phyloP scores from a whole-genome alignment of 164 flowering plant species.

The Paratinospora sagittata region DNA sequence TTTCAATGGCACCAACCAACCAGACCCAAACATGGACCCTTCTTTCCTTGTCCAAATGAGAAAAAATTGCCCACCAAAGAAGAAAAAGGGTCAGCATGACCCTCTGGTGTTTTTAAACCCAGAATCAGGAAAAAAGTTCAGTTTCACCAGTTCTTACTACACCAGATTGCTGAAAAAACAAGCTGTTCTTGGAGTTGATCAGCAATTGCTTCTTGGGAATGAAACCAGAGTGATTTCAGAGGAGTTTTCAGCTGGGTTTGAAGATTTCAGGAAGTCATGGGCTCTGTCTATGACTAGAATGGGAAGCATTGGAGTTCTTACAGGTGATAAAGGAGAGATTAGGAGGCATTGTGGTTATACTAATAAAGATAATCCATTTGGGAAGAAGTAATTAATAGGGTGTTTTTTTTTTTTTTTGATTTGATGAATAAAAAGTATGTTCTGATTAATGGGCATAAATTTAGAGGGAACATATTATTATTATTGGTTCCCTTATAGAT shows the following conservation, averaged over 20 bases:
- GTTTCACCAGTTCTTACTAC: slow-evolving; percentile 46
- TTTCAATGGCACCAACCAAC: slow-evolving; percentile 37
- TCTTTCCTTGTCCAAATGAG: slow-evolving; percentile 31
- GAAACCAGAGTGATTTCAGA: slow-evolving; percentile 31
- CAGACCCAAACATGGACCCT: slow-evolving; percentile 56
- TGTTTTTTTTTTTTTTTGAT: no score
- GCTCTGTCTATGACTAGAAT: slow-evolving; percentile 57
- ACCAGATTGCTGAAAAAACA: slow-evolving; percentile 21
- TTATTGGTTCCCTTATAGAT: no score
- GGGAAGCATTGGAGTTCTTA: slow-evolving; percentile 56
- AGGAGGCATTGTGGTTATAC: slow-evolving; percentile 41
- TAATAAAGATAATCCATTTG: slow-evolving; percentile 19
- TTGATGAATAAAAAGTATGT: no score
- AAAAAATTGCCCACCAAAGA: slow-evolving; percentile 40
- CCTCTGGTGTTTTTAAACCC: slow-evolving; percentile 47
- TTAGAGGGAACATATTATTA: no score
- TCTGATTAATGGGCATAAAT: no score
- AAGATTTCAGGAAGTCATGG: slow-evolving; percentile 46
- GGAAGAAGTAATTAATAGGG: no score
- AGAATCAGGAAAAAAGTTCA: slow-evolving; percentile 30
- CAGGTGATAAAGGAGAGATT: slow-evolving; percentile 57
- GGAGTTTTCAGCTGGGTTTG: slow-evolving; percentile 45
- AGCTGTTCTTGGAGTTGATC: slow-evolving; percentile 59
- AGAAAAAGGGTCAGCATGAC: slow-evolving; percentile 28
- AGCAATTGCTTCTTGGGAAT: slow-evolving; percentile 35